Evolutionary conservation across 2,329 filamentous ascomycete species (phyloP), one percentile per base, ranked within the genome.

Genomic region (Aspergillus sp.): DNA sequence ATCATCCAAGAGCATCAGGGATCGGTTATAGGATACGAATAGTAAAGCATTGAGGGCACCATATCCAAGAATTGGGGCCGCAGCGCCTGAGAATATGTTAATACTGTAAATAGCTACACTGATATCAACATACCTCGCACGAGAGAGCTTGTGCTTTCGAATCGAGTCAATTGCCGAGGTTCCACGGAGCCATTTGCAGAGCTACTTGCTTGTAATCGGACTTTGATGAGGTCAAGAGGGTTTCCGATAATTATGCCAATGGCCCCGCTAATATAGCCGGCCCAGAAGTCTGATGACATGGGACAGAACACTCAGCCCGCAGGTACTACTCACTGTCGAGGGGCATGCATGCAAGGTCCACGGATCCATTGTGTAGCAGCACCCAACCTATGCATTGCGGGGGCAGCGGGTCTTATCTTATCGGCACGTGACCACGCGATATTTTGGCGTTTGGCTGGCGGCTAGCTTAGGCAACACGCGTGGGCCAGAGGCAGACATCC

Each of bases 241-340:
- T 96, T 96, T 61, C 93, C 92, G 59, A 96, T 89, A 48, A 96
- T 78, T 66, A 97, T 97, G 45, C 91, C 90, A 48, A 88, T 81
- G 56, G 89, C 91, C 53, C 93, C 93, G 70, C 89, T 93, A 60
- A 95, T 77, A 74, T 96, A 97, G 68, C 93, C 92, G 57, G 93
- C 90, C 90, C 90, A 96, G 75, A 97, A 97, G 72, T 96, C 93
- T 65, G 91, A 85, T 50, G 90, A 90, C 90, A 95, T 93, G 50
- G 38, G 44, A 48, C 24, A 32, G 42, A 22, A 30, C 42, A 52
- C 42, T 53, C n/a, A 49, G 39, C 32, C 38, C 39, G 18, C 43
- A 43, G 18, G 47, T 44, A 20, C 17, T 41, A 22, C 20, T 17
- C 22, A 34, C 20, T 44, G 15, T 11, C 12, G 36, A 4, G 15